Conservation (phyloP, 768 basidiomycete species). For the Trametes meyenii region DNA sequence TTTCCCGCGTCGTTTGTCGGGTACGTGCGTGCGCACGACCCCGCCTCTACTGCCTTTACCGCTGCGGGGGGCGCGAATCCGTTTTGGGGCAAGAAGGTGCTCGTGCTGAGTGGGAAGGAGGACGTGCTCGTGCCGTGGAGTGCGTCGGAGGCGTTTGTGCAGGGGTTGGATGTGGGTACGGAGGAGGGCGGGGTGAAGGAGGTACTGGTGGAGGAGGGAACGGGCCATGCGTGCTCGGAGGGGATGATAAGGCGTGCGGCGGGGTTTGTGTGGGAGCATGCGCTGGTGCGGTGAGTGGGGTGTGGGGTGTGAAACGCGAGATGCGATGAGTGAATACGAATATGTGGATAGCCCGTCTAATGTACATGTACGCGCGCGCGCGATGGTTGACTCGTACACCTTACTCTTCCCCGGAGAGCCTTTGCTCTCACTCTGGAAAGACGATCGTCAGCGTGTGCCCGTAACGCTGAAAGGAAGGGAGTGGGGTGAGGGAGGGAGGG, state of each 20-base stretch:
- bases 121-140: conserved; percentile 73
- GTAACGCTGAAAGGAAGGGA: not conserved
- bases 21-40: conserved; percentile 49
- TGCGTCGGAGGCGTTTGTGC: conserved; percentile 58
- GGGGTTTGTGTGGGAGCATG: conserved; percentile 30
- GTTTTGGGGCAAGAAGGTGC: conserved; percentile 70
- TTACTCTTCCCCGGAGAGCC: too few relatives aligned
- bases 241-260: conserved; percentile 58
- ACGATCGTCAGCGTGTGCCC: not conserved
- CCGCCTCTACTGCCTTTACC: conserved; percentile 45
- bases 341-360: not conserved
- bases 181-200: conserved; percentile 52
- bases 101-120: conserved; percentile 65
- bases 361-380: not conserved
- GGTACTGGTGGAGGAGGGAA: conserved; percentile 53
- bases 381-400: not conserved
- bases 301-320: not conserved
- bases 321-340: not conserved
- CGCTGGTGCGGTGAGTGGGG: conserved; percentile 4
- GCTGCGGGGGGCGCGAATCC: conserved; percentile 47
- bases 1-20: conserved; percentile 58
- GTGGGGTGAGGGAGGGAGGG: not conserved
- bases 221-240: conserved; percentile 64
- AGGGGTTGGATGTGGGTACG: conserved; percentile 53
- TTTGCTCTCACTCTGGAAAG: not conserved